A percentile compares a stretch with the other conserved stretches of the same genome.
Conservation (phyloP, 225 moss, liverwort and hornwort species). For the Rhytidiadelphus loreus region DNA sequence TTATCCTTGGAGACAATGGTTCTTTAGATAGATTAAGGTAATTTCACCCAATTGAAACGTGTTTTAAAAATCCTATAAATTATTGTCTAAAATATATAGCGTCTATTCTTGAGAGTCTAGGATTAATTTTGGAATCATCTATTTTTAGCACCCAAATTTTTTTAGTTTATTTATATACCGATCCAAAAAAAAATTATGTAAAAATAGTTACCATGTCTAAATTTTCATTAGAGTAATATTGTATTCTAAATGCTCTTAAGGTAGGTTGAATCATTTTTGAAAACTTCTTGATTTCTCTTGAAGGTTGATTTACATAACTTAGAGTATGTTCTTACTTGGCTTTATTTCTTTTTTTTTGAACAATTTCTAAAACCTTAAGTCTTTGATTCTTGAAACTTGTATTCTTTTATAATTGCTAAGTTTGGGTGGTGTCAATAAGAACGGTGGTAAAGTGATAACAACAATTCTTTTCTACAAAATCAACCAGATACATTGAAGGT, state of each 20-base stretch:
- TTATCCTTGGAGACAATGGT: fast-evolving
- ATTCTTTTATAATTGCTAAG: neutral
- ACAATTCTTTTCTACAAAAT: neutral
- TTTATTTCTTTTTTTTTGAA: fast-evolving
- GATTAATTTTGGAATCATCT: neutral
- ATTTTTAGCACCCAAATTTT: neutral
- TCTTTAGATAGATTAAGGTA: too few relatives aligned
- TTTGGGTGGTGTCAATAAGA: neutral
- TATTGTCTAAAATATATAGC: neutral
- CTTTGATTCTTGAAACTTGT: neutral
- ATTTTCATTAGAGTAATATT: neutral
- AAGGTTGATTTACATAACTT: neutral
- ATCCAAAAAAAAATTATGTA: neutral
- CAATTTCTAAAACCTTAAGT: neutral
- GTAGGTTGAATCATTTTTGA: neutral
- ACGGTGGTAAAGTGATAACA: fast-evolving
- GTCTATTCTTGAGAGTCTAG: too few relatives aligned
- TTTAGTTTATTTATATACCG: neutral
- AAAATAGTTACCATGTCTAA: neutral
- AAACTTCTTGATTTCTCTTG: neutral
- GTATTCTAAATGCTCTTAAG: neutral
- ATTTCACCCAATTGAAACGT: neutral
- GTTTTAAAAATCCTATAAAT: neutral
- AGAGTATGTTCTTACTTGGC: neutral
- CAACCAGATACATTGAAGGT: fast-evolving